These are phyloP conservation scores for Ophiocordyceps camponoti-saundersi DNA, from an alignment of 2,329 filamentous ascomycete genomes.

Conservation along the genomic window DNA sequence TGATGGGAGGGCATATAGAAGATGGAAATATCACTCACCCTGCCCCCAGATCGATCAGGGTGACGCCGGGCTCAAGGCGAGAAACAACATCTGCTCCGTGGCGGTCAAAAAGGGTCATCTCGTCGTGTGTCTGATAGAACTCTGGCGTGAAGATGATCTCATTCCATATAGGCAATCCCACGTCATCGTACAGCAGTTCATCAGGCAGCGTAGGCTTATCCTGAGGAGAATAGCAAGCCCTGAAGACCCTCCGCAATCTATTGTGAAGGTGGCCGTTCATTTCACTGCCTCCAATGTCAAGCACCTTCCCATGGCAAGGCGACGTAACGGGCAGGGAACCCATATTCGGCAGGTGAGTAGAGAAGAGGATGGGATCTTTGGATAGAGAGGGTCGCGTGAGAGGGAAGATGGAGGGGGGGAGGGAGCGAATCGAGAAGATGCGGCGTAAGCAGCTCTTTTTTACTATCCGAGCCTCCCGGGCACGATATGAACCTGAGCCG, in stretches of 20 bases:
- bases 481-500: no score
- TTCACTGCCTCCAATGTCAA: constrained; percentile 20
- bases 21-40: no score
- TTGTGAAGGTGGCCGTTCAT: constrained; percentile 13
- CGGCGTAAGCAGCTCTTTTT: background rate
- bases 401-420: background rate
- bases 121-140: constrained; percentile 24
- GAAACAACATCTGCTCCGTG: constrained; percentile 18
- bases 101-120: constrained; percentile 17
- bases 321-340: background rate
- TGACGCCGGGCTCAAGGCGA: constrained; percentile 12
- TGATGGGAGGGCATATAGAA: no score
- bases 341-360: background rate
- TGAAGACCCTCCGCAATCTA: constrained; percentile 11
- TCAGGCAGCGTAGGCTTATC: constrained; percentile 17
- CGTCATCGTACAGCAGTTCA: constrained; percentile 21
- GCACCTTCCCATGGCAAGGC: constrained; percentile 14
- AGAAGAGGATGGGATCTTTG: background rate
- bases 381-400: background rate
- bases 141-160: constrained; percentile 20
- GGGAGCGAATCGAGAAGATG: background rate
- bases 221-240: constrained; percentile 6
- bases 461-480: no score
- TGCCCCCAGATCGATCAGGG: constrained; percentile 22
- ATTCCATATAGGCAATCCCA: constrained; percentile 21